Evolutionary conservation across 495 filamentous ascomycete species (phyloP).

Genomic region (Peziza echinospora): DNA sequence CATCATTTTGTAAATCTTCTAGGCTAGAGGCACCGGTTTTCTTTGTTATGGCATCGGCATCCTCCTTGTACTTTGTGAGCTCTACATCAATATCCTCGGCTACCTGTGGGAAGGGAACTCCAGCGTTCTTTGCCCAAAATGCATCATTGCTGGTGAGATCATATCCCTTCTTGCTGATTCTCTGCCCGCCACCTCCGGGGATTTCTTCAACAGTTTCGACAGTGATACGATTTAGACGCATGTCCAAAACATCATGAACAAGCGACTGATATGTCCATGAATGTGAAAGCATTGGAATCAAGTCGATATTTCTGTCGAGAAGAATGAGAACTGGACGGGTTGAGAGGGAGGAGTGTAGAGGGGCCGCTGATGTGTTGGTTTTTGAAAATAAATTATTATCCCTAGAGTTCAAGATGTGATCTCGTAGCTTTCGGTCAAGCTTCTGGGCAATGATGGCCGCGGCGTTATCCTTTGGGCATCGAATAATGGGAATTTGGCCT

Average conservation of each 20-base stretch:
- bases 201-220: slow-evolving; percentile 63
- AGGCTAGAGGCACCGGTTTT: slow-evolving; percentile 85
- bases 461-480: slow-evolving; percentile 75
- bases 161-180: slow-evolving; percentile 57
- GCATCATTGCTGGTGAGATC: slow-evolving; percentile 82
- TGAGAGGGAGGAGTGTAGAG: slow-evolving; percentile 7
- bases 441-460: slow-evolving; percentile 88
- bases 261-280: slow-evolving; percentile 98
- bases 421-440: slow-evolving; percentile 82
- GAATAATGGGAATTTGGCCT: slow-evolving; percentile 82
- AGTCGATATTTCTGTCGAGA: slow-evolving; percentile 79
- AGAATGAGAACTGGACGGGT: slow-evolving; percentile 24
- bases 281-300: slow-evolving; percentile 96
- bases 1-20: slow-evolving; percentile 78
- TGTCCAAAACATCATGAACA: slow-evolving; percentile 80
- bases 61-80: slow-evolving; percentile 82
- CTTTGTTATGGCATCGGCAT: slow-evolving; percentile 80
- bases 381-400: slow-evolving; percentile 28
- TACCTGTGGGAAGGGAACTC: slow-evolving; percentile 82
- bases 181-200: slow-evolving; percentile 42
- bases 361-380: slow-evolving; percentile 6
- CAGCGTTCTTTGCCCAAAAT: slow-evolving; percentile 93
- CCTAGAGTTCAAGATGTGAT: slow-evolving; percentile 92
- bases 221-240: slow-evolving; percentile 92
- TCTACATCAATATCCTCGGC: slow-evolving; percentile 90